phyloP scores from a whole-genome alignment of 495 filamentous ascomycete species.

The Neurospora intermedia region DNA sequence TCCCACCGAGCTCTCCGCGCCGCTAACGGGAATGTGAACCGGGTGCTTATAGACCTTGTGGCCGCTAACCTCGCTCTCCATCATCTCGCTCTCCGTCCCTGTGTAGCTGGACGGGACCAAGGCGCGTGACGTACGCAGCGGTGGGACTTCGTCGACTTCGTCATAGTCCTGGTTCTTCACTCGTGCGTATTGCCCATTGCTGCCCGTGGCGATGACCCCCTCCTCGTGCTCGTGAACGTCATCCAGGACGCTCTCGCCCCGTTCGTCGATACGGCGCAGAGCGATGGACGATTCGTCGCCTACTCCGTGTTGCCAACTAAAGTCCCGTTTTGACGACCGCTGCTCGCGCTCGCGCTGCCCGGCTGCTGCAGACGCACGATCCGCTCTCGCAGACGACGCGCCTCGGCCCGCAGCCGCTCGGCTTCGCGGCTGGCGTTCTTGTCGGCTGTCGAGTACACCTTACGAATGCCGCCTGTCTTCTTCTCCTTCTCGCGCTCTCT shows the following conservation, averaged over 20 bases:
- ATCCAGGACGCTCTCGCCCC: conserved; percentile 1
- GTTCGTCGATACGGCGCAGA: conserved; percentile 22
- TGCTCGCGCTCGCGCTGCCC: not conserved
- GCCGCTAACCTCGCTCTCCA: conserved; percentile 47
- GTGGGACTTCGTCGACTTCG: conserved; percentile 2
- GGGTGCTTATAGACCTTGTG: conserved; percentile 75
- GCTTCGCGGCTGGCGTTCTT: conserved; percentile 30
- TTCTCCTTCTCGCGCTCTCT: conserved; percentile 9
- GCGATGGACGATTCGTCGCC: conserved; percentile 22
- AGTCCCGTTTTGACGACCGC: conserved; percentile 26
- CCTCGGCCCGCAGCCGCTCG: conserved; percentile 40
- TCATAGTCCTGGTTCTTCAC: not conserved
- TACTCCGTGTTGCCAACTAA: conserved; percentile 35
- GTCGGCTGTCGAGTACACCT: conserved; percentile 45
- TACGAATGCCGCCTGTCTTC: conserved; percentile 36
- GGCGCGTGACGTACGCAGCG: conserved; percentile 32
- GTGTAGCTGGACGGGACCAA: conserved; percentile 13
- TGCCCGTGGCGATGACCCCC: conserved; percentile 5
- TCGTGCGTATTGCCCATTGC: not conserved
- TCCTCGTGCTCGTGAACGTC: conserved; percentile 1
- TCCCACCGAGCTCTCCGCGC: conserved; percentile 3
- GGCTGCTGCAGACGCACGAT: conserved; percentile 19
- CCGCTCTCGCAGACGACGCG: conserved; percentile 32
- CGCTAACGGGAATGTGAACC: conserved; percentile 56
- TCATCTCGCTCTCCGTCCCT: conserved; percentile 40